phyloP scores from a whole-genome alignment of 768 basidiomycete genomes.

The Boletus rufocinnamomeus region DNA sequence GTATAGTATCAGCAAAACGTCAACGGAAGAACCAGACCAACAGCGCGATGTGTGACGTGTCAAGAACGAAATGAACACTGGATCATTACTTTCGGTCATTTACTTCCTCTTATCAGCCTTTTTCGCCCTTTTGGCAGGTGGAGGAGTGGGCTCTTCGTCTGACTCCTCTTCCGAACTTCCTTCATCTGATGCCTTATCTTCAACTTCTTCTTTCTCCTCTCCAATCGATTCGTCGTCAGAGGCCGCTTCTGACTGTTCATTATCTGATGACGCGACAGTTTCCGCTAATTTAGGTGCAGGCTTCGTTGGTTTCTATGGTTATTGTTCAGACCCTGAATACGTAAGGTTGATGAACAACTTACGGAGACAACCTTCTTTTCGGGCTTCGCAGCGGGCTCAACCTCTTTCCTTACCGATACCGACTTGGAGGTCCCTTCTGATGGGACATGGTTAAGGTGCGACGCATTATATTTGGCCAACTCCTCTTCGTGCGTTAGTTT shows the following conservation, averaged over 20 bases:
- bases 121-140: conserved; percentile 33
- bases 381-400: conserved; percentile 32
- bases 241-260: conserved; percentile 34
- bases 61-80: conserved; percentile 12
- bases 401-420: conserved; percentile 17
- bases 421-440: conserved; percentile 45
- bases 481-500: conserved; percentile 65
- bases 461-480: conserved; percentile 65
- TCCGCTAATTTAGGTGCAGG: conserved; percentile 26
- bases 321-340: conserved; percentile 17
- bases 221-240: conserved; percentile 26
- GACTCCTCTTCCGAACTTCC: conserved; percentile 31
- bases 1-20: conserved; percentile 28
- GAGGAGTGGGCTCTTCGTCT: conserved; percentile 30
- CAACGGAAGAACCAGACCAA: conserved; percentile 7
- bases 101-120: conserved; percentile 32
- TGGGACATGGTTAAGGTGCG: conserved; percentile 49
- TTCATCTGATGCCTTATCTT: conserved; percentile 25
- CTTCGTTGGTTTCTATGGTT: conserved; percentile 29
- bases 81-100: conserved; percentile 5
- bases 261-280: conserved; percentile 30
- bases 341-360: conserved; percentile 15
- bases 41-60: conserved; percentile 1
- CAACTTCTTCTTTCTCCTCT: conserved; percentile 28
- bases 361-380: conserved; percentile 30